These are phyloP conservation scores for Daldinia childiae DNA, from an alignment of 495 filamentous ascomycete genomes.

Conservation along the genomic window DNA sequence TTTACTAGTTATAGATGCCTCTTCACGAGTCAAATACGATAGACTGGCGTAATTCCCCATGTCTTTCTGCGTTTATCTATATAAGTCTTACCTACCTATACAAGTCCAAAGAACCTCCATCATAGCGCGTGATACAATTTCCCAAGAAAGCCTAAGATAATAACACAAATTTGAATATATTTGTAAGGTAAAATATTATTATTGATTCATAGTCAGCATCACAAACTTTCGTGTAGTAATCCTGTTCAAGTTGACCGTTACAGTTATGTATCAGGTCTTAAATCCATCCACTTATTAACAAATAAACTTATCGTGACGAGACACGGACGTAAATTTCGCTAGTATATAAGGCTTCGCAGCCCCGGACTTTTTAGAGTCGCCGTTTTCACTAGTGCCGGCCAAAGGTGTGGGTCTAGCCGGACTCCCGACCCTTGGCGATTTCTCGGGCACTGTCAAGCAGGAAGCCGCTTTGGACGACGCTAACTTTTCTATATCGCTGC, in stretches of 20 bases:
- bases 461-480: neutral
- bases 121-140: too few relatives aligned
- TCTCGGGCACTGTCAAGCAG: neutral
- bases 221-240: too few relatives aligned
- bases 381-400: neutral
- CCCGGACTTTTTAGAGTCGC: neutral
- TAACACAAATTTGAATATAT: too few relatives aligned
- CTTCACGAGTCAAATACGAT: slow-evolving; percentile 35
- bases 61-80: neutral
- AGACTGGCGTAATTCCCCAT: slow-evolving; percentile 36
- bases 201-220: too few relatives aligned
- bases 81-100: neutral
- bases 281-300: too few relatives aligned
- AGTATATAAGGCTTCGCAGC: neutral
- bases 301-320: neutral
- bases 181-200: too few relatives aligned
- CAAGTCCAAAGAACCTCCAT: neutral
- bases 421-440: neutral
- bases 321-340: neutral
- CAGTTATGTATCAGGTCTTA: too few relatives aligned
- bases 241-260: too few relatives aligned
- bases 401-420: neutral
- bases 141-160: too few relatives aligned
- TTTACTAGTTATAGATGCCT: slow-evolving; percentile 32
- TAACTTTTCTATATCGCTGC: slow-evolving; percentile 2